Base-by-base conservation (phyloP, 1,284 basidiomycete genomes). In the Spongiforma sp. region DNA sequence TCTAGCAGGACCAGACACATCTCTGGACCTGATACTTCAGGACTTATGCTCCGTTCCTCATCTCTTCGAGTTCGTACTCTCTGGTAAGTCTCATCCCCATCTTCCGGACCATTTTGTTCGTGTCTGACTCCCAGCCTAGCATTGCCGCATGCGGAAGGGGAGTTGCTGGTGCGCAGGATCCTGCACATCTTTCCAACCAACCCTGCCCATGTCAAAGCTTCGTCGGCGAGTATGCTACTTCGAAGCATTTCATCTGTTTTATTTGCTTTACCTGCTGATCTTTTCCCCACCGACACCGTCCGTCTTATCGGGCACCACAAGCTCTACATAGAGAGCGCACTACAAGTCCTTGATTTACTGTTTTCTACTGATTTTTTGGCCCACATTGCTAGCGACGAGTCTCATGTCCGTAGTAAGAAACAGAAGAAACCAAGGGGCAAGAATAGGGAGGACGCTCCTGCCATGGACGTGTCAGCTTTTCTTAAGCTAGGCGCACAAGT, bases 31-130 rank as follows among this genome's bases (percentile, higher is more conserved):
- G 69, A 67, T 76, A 64, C 12, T 74, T n/a, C 73, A 73, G 64
- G 71, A 78, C 61, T 62, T 77, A 62, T 67, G 76, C 28, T 68
- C 73, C 9, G 34, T 67, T 21, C 67, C 74, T 0, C 52, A 66
- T 19, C 64, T 78, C 12, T 78, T 75, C 6, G 71, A 75, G 10
- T 78, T 71, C 19, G 24, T 78, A 0, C n/a, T 76, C 11, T 78
- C 76, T 2, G 63, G 74, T 73, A 61, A 56, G 69, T 65, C 19
- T 24, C 3, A 48, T 59, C 32, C 12, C 26, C 5, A 1, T 46
- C 6, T 5, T n/a, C 8, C 14, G n/a, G n/a, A n/a, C n/a, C n/a
- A n/a, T n/a, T 3, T 36, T 34, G 15, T 28, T 53, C 4, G 36
- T 21, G 4, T 50, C 57, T 64, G 48, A 68, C n/a, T 1, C 33